A percentile compares a stretch with the other conserved stretches of the same genome.
These are phyloP conservation scores for Yamadazyma insecticola DNA, from an alignment of 805 yeast species.

Conservation along the genomic window DNA sequence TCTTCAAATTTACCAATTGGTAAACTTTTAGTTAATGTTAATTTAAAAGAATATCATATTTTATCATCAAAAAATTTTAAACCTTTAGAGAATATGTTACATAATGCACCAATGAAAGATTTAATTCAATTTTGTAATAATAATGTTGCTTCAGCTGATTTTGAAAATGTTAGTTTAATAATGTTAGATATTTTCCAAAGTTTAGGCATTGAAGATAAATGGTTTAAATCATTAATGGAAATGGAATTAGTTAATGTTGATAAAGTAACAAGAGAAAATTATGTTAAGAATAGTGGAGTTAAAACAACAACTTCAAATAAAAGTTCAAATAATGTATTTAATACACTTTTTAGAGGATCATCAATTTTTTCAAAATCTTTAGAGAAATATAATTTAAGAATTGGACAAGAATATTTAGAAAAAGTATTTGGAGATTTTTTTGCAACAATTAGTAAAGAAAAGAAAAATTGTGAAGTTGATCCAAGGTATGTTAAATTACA, in stretches of 20 bases:
- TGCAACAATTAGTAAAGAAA: constrained; percentile 44
- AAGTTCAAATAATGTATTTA: constrained; percentile 30
- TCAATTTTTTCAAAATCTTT: constrained; percentile 77
- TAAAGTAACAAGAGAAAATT: constrained; percentile 38
- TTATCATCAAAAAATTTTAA: constrained; percentile 58
- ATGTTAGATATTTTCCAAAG: constrained; percentile 74
- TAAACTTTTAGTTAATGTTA: constrained; percentile 48
- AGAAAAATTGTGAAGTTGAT: constrained; percentile 73
- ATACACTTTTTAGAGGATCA: constrained; percentile 69
- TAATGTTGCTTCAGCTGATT: constrained; percentile 33
- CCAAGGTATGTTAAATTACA: constrained; percentile 52
- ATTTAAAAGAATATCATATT: constrained; percentile 49
- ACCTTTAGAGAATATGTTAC: constrained; percentile 58
- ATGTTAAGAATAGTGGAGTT: constrained; percentile 22
- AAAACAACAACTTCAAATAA: background rate
- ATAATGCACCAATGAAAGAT: constrained; percentile 47
- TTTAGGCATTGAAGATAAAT: constrained; percentile 59
- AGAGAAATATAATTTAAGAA: constrained; percentile 69
- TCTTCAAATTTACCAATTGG: constrained; percentile 48
- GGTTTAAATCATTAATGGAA: constrained; percentile 69
- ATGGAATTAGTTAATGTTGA: constrained; percentile 55
- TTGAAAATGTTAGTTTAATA: constrained; percentile 55
- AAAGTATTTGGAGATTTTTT: constrained; percentile 70
- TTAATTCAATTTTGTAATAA: constrained; percentile 46
- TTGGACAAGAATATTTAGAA: constrained; percentile 77